phyloP scores from a whole-genome alignment of 768 basidiomycete genomes.

The Boletus eberwhitei region DNA sequence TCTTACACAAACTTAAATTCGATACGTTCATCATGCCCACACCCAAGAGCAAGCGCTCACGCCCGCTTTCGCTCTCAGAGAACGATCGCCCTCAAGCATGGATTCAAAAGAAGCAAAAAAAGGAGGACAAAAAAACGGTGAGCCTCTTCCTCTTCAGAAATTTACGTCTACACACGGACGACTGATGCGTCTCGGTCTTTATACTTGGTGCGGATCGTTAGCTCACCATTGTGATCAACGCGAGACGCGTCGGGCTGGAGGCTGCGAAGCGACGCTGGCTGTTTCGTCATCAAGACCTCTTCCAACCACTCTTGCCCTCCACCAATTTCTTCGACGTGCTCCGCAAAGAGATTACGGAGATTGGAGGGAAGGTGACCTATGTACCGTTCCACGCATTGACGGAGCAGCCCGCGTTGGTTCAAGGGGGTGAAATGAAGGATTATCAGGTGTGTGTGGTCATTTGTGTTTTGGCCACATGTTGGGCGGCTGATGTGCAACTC shows the following conservation, averaged over 20 bases:
- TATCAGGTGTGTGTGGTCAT: conserved; percentile 50
- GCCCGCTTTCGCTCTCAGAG: conserved; percentile 6
- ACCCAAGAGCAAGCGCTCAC: conserved; percentile 18
- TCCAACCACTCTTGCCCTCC: conserved; percentile 46
- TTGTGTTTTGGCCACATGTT: not conserved
- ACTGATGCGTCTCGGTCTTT: not conserved
- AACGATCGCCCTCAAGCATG: not conserved
- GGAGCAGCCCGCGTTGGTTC: conserved; percentile 49
- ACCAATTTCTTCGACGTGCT: conserved; percentile 40
- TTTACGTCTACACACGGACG: not conserved
- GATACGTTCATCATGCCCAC: conserved; percentile 13
- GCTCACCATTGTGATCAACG: conserved; percentile 40
- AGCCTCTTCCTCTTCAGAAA: not conserved
- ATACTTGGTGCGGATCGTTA: conserved; percentile 11
- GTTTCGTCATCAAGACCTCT: conserved; percentile 40
- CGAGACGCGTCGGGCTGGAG: conserved; percentile 38
- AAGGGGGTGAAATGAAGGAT: conserved; percentile 62
- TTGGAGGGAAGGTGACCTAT: conserved; percentile 27
- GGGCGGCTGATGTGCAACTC: not conserved
- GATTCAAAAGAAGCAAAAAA: conserved; percentile 30
- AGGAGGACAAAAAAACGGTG: conserved; percentile 42
- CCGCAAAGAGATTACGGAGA: conserved; percentile 27
- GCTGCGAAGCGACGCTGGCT: conserved; percentile 46
- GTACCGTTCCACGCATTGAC: conserved; percentile 38
- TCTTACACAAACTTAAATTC: not conserved